Conservation (phyloP, 306 rosid genomes). For the Mimosa pudica region DNA sequence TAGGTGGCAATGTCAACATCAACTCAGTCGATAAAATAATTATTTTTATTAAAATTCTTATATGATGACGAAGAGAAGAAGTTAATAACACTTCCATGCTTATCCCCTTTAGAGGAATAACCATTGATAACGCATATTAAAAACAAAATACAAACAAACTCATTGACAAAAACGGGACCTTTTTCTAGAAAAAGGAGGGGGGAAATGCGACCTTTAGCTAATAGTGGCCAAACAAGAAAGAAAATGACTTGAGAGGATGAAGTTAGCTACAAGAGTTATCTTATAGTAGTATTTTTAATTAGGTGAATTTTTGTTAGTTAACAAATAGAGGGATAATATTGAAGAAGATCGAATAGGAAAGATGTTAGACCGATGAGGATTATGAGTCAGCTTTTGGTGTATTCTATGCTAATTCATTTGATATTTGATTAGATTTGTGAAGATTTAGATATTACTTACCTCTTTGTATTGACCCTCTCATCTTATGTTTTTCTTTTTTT, state of each 20-base stretch:
- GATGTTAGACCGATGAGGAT: neutral
- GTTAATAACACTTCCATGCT: neutral
- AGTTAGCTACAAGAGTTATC: neutral
- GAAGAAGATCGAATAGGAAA: neutral
- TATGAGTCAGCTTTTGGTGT: neutral
- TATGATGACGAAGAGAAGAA: conserved; percentile 23
- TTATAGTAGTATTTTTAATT: neutral
- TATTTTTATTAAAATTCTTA: neutral
- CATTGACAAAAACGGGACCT: neutral
- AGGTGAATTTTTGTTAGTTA: neutral
- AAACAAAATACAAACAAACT: neutral
- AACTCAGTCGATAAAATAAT: conserved; percentile 22
- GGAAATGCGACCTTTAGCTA: neutral
- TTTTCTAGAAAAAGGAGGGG: neutral
- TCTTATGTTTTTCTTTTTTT: no score
- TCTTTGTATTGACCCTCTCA: neutral
- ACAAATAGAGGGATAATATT: neutral
- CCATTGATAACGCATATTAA: neutral
- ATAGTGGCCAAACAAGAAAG: neutral
- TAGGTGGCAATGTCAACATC: conserved; percentile 47
- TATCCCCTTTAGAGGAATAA: neutral
- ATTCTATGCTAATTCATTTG: neutral
- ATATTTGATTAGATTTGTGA: neutral
- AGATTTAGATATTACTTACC: neutral
- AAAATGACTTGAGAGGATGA: neutral